Conservation (phyloP, 345 rosid genomes). For the Excoecaria cochinchinensis region DNA sequence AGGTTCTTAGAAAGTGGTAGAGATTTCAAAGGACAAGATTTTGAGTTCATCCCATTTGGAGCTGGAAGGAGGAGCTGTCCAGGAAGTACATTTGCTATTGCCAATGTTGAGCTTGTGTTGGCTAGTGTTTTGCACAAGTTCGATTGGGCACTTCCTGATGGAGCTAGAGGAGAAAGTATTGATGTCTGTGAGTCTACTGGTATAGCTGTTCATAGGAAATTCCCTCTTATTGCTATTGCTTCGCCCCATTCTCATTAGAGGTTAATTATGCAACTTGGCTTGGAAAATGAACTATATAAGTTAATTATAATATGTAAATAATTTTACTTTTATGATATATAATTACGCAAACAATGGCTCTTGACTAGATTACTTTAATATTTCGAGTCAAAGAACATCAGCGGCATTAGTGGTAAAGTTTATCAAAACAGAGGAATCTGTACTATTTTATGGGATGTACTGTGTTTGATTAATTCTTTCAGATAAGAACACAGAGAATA, state of each 20-base stretch:
- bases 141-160: constrained; percentile 35
- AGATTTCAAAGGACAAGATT: constrained; percentile 36
- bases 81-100: constrained; percentile 21
- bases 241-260: constrained; percentile 6
- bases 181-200: constrained; percentile 32
- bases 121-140: constrained; percentile 33
- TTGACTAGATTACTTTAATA: no score
- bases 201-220: constrained; percentile 24
- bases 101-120: constrained; percentile 13
- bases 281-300: no score
- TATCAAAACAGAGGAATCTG: no score
- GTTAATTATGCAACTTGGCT: no score
- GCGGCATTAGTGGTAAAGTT: no score
- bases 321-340: no score
- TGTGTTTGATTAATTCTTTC: no score
- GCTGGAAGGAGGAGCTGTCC: constrained; percentile 42
- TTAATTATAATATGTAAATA: no score
- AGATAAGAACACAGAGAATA: no score
- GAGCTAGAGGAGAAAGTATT: constrained; percentile 21
- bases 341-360: no score
- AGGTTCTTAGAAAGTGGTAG: constrained; percentile 24
- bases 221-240: constrained; percentile 27
- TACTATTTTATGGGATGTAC: no score
- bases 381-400: no score
- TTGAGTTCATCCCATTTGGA: constrained; percentile 42